Evolutionary conservation across 2,329 filamentous ascomycete genomes (phyloP), one percentile per base, ranked within the genome.

Genomic region (Colletotrichum lindemuthianum): DNA sequence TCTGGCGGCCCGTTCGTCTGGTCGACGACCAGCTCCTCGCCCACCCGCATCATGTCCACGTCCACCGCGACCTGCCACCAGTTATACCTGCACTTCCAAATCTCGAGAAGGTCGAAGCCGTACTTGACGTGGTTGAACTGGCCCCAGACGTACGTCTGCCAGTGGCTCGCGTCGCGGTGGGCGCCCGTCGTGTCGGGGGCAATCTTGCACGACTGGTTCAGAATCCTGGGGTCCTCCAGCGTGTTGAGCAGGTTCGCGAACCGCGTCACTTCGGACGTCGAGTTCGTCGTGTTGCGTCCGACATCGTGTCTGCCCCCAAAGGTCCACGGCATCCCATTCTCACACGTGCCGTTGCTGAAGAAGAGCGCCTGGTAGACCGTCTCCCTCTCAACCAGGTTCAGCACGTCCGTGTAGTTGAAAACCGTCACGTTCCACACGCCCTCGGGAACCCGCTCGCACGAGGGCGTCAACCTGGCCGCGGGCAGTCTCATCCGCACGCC

Each of bases 41-140:
- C 53, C 8, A 13, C 8, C 36, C 43, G 39, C 34, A 56, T 16
- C 15, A 56, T 34, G 9, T 39, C 39, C 6, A 63, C 53, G 24
- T 63, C 41, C 9, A 41, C 44, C 34, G 13, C 45, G 8, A 45
- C 8, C 7, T 58, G 36, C 8, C 39, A 32, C 59, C 59, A 63
- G 3, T 39, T 45, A 24, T 58, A 63, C 40, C 51, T 41, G 36
- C 59, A 63, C 10, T 24, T 45, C 45, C 47, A 63, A 1, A 33
- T 45, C 9, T 33, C 33, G 13, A 52, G 34, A 6, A 50, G 34
- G 9, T 47, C 53, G 15, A 56, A 40, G 2, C 47, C 34, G 34
- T 11, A n/a, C 15, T 24, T 32, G 3, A 24, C 34, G 36, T 56
- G 12, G 53, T 48, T 48, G 33, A 44, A 48, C 43, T 44, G 43